Evolutionary conservation across 2,329 filamentous ascomycete genomes (phyloP).

Genomic region (Colletotrichum endophyticum): DNA sequence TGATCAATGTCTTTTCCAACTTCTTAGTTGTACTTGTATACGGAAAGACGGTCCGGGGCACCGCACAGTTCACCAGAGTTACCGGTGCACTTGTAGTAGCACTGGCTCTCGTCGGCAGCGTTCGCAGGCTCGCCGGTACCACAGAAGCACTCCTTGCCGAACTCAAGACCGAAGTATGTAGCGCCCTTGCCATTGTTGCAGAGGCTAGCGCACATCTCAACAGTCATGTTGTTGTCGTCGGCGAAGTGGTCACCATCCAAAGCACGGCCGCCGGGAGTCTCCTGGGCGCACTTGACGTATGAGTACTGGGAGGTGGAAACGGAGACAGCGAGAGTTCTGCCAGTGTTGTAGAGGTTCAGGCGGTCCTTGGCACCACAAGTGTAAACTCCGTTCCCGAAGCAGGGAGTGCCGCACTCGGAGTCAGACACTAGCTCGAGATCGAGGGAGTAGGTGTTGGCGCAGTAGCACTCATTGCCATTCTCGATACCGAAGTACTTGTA

Average conservation of each 20-base stretch:
- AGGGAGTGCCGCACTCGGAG: constrained; percentile 36
- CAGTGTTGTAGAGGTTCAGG: constrained; percentile 37
- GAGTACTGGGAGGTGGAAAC: not conserved
- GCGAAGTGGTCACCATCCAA: not conserved
- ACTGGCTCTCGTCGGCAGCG: constrained; percentile 1
- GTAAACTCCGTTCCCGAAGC: constrained; percentile 37
- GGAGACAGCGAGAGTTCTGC: not conserved
- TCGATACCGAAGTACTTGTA: constrained; percentile 16
- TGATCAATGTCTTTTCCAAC: not conserved
- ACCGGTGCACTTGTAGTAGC: constrained; percentile 20
- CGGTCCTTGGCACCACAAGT: constrained; percentile 37
- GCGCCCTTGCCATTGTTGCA: not conserved
- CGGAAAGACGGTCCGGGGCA: constrained; percentile 34
- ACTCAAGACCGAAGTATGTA: constrained; percentile 47
- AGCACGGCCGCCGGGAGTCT: not conserved
- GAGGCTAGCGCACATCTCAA: not conserved
- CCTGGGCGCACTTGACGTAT: not conserved
- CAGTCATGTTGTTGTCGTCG: not conserved
- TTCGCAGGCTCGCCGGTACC: constrained; percentile 23
- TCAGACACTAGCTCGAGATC: not conserved
- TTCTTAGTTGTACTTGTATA: constrained; percentile 26
- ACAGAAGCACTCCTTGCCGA: constrained; percentile 48
- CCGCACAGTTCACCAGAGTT: constrained; percentile 31
- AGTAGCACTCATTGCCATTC: constrained; percentile 25
- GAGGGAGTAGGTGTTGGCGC: not conserved